A percentile compares a stretch with the other conserved stretches of the same genome.
These are phyloP conservation scores for Talaromyces adpressus DNA, from an alignment of 495 filamentous ascomycete genomes.

Conservation along the genomic window DNA sequence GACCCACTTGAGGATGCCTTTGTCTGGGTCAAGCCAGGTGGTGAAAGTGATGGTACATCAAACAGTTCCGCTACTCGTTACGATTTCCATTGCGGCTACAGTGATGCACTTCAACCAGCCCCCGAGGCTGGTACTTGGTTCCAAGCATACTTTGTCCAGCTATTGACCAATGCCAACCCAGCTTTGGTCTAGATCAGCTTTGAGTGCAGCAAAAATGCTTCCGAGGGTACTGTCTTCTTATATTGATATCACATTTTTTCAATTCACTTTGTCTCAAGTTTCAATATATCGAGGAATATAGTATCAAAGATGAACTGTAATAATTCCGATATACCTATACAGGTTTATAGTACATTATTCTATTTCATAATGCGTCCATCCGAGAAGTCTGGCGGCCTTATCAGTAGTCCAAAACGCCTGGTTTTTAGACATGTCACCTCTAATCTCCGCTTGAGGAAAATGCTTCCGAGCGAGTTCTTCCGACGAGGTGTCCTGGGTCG, in stretches of 20 bases:
- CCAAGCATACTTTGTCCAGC: conserved; percentile 69
- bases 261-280: neutral
- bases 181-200: conserved; percentile 11
- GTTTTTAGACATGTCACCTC: conserved; percentile 2
- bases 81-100: conserved; percentile 63
- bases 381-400: conserved; percentile 4
- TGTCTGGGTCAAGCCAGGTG: conserved; percentile 81
- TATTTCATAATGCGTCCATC: conserved; percentile 2
- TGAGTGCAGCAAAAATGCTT: neutral
- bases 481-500: conserved; percentile 1
- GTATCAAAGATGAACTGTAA: neutral
- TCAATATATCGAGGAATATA: neutral
- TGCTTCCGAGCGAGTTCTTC: conserved; percentile 1
- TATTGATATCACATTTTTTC: neutral
- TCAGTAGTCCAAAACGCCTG: conserved; percentile 6
- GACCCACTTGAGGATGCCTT: conserved; percentile 62
- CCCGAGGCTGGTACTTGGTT: conserved; percentile 76
- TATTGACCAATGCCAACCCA: conserved; percentile 63
- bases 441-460: conserved; percentile 2
- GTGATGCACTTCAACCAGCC: conserved; percentile 54
- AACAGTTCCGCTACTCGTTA: conserved; percentile 56
- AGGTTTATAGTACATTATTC: neutral
- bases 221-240: neutral
- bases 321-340: neutral
- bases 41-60: conserved; percentile 72